These are phyloP conservation scores for Russula virescens DNA, from an alignment of 768 basidiomycete genomes.

Conservation along the genomic window DNA sequence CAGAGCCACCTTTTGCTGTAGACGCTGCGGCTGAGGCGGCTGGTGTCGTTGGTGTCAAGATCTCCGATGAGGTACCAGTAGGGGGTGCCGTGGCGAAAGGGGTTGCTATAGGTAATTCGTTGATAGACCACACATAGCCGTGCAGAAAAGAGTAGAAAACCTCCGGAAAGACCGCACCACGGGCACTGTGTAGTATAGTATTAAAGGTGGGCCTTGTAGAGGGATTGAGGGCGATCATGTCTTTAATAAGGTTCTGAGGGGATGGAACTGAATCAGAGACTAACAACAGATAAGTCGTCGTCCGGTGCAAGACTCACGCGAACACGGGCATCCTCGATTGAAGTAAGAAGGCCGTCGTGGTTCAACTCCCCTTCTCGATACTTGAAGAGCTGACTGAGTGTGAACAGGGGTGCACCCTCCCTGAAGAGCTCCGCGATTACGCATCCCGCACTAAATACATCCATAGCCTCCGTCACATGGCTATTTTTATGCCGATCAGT, in stretches of 20 bases:
- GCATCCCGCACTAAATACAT: constrained; percentile 92
- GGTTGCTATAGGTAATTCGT: constrained; percentile 52
- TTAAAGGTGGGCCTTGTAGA: constrained; percentile 75
- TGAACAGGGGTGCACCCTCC: constrained; percentile 91
- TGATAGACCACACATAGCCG: constrained; percentile 77
- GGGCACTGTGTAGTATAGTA: constrained; percentile 62
- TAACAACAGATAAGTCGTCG: constrained; percentile 15
- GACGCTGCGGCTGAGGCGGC: constrained; percentile 16
- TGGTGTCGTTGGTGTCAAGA: constrained; percentile 11
- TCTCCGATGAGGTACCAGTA: not conserved
- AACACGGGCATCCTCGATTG: constrained; percentile 77
- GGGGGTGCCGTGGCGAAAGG: constrained; percentile 32
- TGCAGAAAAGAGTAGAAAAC: constrained; percentile 94
- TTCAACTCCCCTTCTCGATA: constrained; percentile 82
- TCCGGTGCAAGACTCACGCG: constrained; percentile 47
- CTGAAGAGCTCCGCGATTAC: constrained; percentile 94
- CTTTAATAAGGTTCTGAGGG: constrained; percentile 71
- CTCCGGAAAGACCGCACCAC: constrained; percentile 82
- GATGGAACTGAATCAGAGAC: not conserved
- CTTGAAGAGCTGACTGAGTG: constrained; percentile 90
- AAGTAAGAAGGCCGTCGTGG: constrained; percentile 62
- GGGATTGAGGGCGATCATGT: constrained; percentile 86
- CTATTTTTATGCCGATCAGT: constrained; percentile 66
- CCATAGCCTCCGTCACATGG: constrained; percentile 92
- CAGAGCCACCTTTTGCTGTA: constrained; percentile 11